Base-by-base conservation (phyloP, 2,329 filamentous ascomycete genomes). In the Myriosclerotinia duriaeana region DNA sequence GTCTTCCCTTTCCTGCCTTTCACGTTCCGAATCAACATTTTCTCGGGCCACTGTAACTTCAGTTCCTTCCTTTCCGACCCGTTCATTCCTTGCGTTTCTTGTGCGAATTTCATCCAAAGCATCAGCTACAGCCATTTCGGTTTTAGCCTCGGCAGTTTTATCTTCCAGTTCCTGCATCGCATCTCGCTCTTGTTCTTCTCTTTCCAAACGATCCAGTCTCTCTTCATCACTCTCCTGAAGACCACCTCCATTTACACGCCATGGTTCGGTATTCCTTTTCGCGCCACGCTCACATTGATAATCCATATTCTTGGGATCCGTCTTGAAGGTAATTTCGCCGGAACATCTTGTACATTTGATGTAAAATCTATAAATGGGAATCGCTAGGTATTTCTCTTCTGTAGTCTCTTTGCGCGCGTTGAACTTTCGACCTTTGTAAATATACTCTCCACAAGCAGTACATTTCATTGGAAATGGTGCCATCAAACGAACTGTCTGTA, bases 91-190 rank as follows among this genome's bases (percentile, higher is more conserved):
- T 9, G 95, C 95, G 79, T 99, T 99, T 70, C 94, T 82, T 63
- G 91, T 94, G 66, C 94, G 84, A 66, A 99, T 97, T 79, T 97
- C 93, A 78, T 99, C 95, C 65, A 99, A 80, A 9, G 93, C 94
- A 80, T 99, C 95, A 2, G 95, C 95, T 54, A 97, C 92, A 22
- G 91, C 92, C 93, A 99, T 99, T 79, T 99, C 95, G 52, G 90
- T 85, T 81, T 95, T 93, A 0, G 93, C 93, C 77, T 99, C 95
- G 30, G 90, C 81, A 65, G 94, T 97, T 81, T 98, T 98, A 70
- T 90, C 89, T 80, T 99, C 95, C 56, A 99, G 80, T 76, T 97
- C 93, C 66, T 90, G 90, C 96, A 99, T 99, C 30, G 92, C 92
- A 77, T 97, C 93, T 71, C 88, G 84, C 78, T 97, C 92, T 67